Percentiles rank a stretch among this genome's conserved stretches.
Conservation (phyloP, 192 early-diverging fungal species). For the Gonapodya sp. region DNA sequence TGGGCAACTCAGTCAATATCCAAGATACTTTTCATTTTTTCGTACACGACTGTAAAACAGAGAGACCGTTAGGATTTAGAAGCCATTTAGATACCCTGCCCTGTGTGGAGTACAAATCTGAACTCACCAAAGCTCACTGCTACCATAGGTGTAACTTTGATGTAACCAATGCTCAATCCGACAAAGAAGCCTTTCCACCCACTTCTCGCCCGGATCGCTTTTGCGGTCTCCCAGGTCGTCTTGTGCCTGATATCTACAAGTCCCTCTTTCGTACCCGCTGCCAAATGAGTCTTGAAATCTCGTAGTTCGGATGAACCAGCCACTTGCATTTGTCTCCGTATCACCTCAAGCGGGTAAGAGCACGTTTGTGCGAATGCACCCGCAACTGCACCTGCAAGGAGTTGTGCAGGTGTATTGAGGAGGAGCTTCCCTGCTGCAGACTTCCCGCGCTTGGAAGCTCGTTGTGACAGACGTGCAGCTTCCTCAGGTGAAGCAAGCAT, state of each 20-base stretch:
- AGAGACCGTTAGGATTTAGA: conserved; percentile 34
- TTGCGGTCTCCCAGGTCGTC: conserved; percentile 40
- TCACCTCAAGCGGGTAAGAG: conserved; percentile 88
- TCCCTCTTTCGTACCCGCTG: background rate
- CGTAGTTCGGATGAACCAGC: conserved; percentile 32
- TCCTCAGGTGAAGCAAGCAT: background rate
- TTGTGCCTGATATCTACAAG: conserved; percentile 12
- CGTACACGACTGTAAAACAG: conserved; percentile 68
- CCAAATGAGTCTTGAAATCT: conserved; percentile 7
- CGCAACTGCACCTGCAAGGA: conserved; percentile 70
- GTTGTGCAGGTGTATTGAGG: conserved; percentile 65
- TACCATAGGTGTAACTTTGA: conserved; percentile 91
- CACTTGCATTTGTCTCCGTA: conserved; percentile 78
- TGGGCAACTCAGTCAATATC: conserved; percentile 25
- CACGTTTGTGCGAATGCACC: conserved; percentile 76
- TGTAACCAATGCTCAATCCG: conserved; percentile 91
- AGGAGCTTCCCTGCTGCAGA: conserved; percentile 22
- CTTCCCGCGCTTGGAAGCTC: background rate
- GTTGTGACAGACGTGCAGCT: background rate
- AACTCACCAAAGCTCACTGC: conserved; percentile 22
- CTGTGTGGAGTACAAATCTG: background rate
- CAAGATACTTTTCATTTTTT: conserved; percentile 54
- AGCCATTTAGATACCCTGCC: background rate
- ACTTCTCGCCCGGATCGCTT: conserved; percentile 48
- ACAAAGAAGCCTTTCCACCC: conserved; percentile 88